Conservation (phyloP, 2,329 filamentous ascomycete species). For the Sarocladiaceae sp. region DNA sequence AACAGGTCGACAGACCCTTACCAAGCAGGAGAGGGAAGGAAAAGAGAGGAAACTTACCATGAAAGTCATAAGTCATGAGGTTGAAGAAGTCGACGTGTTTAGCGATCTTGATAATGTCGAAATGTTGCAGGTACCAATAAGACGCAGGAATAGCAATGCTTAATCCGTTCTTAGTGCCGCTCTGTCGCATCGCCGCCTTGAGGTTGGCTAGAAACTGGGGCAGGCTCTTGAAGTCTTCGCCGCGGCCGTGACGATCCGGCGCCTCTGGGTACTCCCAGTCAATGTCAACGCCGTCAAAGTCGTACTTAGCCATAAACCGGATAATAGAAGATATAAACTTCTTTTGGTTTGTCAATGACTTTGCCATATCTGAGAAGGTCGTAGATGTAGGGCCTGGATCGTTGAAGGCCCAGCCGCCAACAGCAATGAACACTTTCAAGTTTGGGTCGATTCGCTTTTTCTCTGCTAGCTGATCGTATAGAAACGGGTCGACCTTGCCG, state of each 20-base stretch:
- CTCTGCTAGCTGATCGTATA: neutral
- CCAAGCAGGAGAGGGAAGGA: too few species aligned
- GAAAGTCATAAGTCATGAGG: too few species aligned
- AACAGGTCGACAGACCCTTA: too few species aligned
- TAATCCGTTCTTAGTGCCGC: slow-evolving; percentile 10
- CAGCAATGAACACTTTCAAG: slow-evolving; percentile 11
- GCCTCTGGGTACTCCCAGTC: slow-evolving; percentile 25
- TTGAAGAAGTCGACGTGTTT: slow-evolving; percentile 33
- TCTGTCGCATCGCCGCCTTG: slow-evolving; percentile 12
- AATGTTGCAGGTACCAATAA: slow-evolving; percentile 14
- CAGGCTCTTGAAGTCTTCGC: slow-evolving; percentile 19
- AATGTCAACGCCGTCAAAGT: slow-evolving; percentile 25
- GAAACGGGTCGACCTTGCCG: neutral
- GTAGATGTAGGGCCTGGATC: slow-evolving; percentile 24
- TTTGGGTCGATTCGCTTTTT: slow-evolving; percentile 9
- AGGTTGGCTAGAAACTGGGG: slow-evolving; percentile 17
- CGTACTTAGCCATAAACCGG: slow-evolving; percentile 18
- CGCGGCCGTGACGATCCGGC: slow-evolving; percentile 19
- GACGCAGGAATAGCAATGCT: slow-evolving; percentile 13
- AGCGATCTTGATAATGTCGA: slow-evolving; percentile 13
- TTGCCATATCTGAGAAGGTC: slow-evolving; percentile 18
- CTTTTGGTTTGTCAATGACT: slow-evolving; percentile 17
- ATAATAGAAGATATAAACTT: slow-evolving; percentile 30
- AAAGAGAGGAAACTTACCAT: too few species aligned
- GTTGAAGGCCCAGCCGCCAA: slow-evolving; percentile 24